These are phyloP conservation scores for Nepenthes gracilis DNA, from an alignment of 148 eudicot species.

Conservation along the genomic window DNA sequence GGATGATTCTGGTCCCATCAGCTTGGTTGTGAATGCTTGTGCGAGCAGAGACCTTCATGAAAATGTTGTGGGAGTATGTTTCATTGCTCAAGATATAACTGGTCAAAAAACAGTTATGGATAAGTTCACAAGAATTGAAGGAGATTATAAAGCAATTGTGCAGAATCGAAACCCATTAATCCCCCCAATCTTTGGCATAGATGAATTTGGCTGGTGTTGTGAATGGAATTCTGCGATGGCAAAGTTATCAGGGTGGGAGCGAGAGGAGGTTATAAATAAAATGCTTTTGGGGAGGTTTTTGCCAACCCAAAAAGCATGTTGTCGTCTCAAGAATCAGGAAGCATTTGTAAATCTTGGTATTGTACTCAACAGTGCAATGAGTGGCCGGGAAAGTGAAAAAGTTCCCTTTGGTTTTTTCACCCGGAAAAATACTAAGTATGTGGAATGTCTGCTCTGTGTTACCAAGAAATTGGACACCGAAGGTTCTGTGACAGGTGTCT, in stretches of 20 bases:
- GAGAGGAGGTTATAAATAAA: conserved; percentile 58
- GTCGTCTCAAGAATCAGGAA: conserved; percentile 76
- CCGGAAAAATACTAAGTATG: conserved; percentile 41
- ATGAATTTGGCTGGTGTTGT: conserved; percentile 89
- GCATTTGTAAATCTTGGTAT: conserved; percentile 64
- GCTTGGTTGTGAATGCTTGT: conserved; percentile 79
- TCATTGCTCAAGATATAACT: conserved; percentile 83
- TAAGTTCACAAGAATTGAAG: conserved; percentile 86
- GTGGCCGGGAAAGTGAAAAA: conserved; percentile 60
- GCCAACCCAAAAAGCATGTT: conserved; percentile 56
- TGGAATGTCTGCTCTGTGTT: conserved; percentile 66
- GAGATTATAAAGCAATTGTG: conserved; percentile 82
- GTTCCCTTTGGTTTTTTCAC: conserved; percentile 68
- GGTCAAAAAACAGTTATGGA: conserved; percentile 75
- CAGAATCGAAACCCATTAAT: conserved; percentile 86
- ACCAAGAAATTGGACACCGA: conserved; percentile 61
- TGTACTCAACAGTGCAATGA: conserved; percentile 57
- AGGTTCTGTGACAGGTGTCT: conserved; percentile 62
- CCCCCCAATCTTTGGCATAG: conserved; percentile 85
- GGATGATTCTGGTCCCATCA: conserved; percentile 50
- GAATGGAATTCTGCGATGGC: conserved; percentile 95
- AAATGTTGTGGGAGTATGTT: conserved; percentile 70
- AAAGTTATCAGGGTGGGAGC: conserved; percentile 48
- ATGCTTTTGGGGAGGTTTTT: conserved; percentile 83
- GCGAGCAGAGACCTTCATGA: conserved; percentile 64